Conservation (phyloP, 1,284 basidiomycete species). For the Sporisorium scitamineum region DNA sequence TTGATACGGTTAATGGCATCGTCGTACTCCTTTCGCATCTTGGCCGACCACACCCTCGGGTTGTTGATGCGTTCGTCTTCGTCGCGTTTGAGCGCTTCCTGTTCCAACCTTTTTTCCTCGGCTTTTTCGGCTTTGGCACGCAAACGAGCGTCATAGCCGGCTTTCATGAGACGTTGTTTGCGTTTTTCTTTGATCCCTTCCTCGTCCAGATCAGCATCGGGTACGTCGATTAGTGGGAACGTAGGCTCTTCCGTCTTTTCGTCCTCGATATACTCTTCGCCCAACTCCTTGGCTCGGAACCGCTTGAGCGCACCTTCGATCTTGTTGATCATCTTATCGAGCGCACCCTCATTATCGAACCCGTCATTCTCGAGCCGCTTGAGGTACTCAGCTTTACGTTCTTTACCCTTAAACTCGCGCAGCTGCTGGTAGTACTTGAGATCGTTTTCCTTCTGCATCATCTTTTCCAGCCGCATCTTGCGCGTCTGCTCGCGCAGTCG, state of each 20-base stretch:
- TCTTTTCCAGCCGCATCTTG: constrained; percentile 79
- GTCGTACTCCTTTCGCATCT: constrained; percentile 60
- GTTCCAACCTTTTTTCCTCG: constrained; percentile 76
- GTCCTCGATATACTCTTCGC: constrained; percentile 68
- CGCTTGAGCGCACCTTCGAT: constrained; percentile 79
- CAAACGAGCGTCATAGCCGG: constrained; percentile 90
- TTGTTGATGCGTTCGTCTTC: constrained; percentile 77
- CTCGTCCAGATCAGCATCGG: constrained; percentile 93
- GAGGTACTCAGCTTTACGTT: constrained; percentile 81
- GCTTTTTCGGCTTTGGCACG: constrained; percentile 85
- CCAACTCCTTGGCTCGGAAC: constrained; percentile 79
- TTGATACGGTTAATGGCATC: constrained; percentile 84
- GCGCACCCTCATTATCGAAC: constrained; percentile 77
- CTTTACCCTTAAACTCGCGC: constrained; percentile 76
- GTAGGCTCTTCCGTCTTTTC: constrained; percentile 78
- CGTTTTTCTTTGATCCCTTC: constrained; percentile 94
- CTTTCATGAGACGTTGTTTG: constrained; percentile 91
- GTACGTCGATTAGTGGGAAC: constrained; percentile 89
- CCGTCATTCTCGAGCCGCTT: constrained; percentile 73
- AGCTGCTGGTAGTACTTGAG: constrained; percentile 79
- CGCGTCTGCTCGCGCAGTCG: constrained; percentile 93
- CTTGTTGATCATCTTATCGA: constrained; percentile 82
- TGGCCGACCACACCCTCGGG: constrained; percentile 57
- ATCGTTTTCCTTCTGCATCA: constrained; percentile 84
- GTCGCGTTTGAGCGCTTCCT: constrained; percentile 81